Conservation (phyloP, 371 early-diverging fungal species). For the Paraphysoderma sedebokerense region DNA sequence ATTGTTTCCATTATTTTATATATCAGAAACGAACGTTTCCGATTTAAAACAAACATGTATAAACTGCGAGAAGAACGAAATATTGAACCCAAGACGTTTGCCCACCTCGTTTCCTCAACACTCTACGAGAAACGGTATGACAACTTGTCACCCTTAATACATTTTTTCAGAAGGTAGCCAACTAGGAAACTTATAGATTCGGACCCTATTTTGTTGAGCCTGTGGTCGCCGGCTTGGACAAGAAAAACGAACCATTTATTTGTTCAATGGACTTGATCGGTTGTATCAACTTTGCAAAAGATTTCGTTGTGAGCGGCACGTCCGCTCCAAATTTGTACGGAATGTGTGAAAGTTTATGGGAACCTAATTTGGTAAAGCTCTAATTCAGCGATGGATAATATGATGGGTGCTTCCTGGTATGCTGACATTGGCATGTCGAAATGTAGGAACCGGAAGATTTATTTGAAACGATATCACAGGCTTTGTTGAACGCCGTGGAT, state of each 20-base stretch:
- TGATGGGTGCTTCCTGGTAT: neutral
- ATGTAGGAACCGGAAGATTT: conserved; percentile 85
- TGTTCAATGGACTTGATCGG: conserved; percentile 96
- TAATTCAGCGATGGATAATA: neutral
- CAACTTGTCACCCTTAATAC: too few species aligned
- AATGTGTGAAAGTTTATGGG: conserved; percentile 96
- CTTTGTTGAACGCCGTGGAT: conserved; percentile 93
- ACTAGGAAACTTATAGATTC: conserved; percentile 39
- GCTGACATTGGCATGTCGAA: neutral
- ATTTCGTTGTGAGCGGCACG: conserved; percentile 96
- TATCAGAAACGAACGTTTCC: conserved; percentile 65
- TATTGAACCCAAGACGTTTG: conserved; percentile 88
- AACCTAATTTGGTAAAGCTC: conserved; percentile 65
- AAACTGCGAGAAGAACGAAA: conserved; percentile 90
- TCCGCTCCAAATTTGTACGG: conserved; percentile 84
- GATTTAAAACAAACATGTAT: conserved; percentile 94
- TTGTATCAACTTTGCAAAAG: conserved; percentile 83
- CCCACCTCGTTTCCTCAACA: conserved; percentile 90
- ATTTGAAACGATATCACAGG: conserved; percentile 94
- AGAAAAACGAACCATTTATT: conserved; percentile 81
- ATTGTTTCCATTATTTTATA: neutral
- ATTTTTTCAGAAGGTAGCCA: neutral
- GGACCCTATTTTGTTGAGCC: conserved; percentile 94
- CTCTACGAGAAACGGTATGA: conserved; percentile 83
- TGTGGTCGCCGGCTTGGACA: conserved; percentile 81